Base-by-base conservation (phyloP, 2,329 filamentous ascomycete species). In the Fusarium tuaranense region DNA sequence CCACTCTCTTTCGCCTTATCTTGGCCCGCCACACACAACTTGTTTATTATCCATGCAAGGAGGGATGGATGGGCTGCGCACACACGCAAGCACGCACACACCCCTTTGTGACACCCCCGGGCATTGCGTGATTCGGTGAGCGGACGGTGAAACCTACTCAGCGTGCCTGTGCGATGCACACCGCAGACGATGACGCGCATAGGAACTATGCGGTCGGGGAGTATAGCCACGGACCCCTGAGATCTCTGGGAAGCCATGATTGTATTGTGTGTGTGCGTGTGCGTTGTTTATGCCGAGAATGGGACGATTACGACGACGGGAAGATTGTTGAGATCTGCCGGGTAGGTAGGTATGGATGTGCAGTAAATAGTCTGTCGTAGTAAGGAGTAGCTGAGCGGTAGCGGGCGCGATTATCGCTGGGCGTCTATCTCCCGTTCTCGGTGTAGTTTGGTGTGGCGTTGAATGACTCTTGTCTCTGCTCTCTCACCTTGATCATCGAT, bases 111-210 rank as follows among this genome's bases (percentile, higher is more conserved):
- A 13, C 20, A 22, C 10, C 22, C 51, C 34, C 4, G 64, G 41
- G 16, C 16, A 65, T 60, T 46, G 64, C 51, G 65, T 63, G 27
- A 41, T 55, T 48, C 20, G 51, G 51, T 61, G 63, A 63, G 38
- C 58, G 41, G 61, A 65, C 55, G 30, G 46, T 46, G 59, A 53
- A 61, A 77, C 77, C 58, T 80, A 83, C 83, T 84, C 65, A 83
- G 69, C 13, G 83, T 83, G 25, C 82, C 83, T 48, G 83, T 84
- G 27, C 83, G 81, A 69, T 83, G 82, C 8, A 83, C 74, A 48
- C 83, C 81, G 73, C 82, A 83, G 30, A 84, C 82, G 66, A 84
- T 82, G 76, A 84, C 82, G 53, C 80, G 79, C 83, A 84, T 83
- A 8, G 83, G 82, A 5, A 84, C 82, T 55, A 80, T 76, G 30